Evolutionary conservation across 768 basidiomycete genomes (phyloP), one percentile per base, ranked within the genome.

Genomic region (Amanita inopinata): DNA sequence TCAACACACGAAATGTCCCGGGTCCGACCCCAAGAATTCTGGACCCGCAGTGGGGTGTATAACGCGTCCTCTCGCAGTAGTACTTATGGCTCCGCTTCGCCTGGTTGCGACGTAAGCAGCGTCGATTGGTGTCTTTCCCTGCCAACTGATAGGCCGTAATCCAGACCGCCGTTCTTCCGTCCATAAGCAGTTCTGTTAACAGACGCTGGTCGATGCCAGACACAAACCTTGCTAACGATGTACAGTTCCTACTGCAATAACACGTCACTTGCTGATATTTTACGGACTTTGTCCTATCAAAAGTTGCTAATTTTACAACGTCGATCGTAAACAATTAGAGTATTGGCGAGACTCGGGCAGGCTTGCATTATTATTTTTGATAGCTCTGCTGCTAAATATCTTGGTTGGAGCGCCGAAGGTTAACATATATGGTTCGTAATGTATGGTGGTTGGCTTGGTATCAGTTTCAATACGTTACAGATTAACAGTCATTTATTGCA

Each of bases 201-300:
- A 44, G 43, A 37, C 43, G 43, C 27, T 44, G 43, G 43, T 36
- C 43, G 4, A 33, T 37, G 14, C 34, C 43, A 3, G 34, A 44
- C 8, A 4, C 33, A 17, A 34, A 37, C 24, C 24, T 31, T 33
- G 12, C 27, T 11, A 34, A 37, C 28, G 34, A 36, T 11, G 34
- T 34, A 15, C 34, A 31, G 15, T 44, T 44, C 20, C 25, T 37
- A 44, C 27, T 44, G 43, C 43, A 37, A 5, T 42, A 34, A 42
- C 15, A 31, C 5, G 18, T 12, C 10, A 33, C 9, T 40, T n/a
- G 20, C n/a, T 7, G 7, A 28, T n/a, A 6, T 7, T n/a, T 28
- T 28, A 7, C 7, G 27, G 27, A n/a, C n/a, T 28, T 28, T 28
- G 27, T 28, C n/a, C 27, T 28, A 28, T 28, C 27, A 28, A n/a